phyloP scores from a whole-genome alignment of 202 grass and related monocot genomes.

The Saccharum hybrid region DNA sequence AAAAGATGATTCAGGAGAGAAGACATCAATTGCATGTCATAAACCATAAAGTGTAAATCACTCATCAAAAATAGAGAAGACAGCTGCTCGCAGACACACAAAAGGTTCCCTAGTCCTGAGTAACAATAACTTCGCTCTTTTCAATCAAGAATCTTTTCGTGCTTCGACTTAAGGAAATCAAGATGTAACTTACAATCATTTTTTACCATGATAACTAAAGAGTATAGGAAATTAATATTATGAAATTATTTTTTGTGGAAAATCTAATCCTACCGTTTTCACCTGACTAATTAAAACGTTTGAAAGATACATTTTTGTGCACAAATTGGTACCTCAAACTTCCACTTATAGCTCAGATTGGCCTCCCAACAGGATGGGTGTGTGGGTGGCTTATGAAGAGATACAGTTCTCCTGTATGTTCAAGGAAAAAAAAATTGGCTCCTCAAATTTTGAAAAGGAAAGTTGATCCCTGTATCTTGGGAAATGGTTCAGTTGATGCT shows the following conservation, averaged over 20 bases:
- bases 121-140: background rate
- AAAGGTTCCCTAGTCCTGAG: background rate
- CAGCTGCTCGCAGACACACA: background rate
- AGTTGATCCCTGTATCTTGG: no score
- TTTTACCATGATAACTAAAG: conserved; percentile 14
- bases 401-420: background rate
- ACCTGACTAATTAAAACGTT: background rate
- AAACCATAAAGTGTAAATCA: conserved; percentile 14
- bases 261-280: background rate
- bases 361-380: background rate
- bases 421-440: background rate
- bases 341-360: background rate
- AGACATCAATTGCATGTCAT: background rate
- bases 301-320: background rate
- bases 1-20: background rate
- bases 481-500: no score
- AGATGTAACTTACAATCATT: background rate
- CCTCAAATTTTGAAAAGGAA: background rate
- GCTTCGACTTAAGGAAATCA: background rate
- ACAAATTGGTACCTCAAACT: conserved; percentile 12
- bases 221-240: background rate
- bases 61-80: background rate
- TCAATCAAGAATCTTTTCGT: background rate
- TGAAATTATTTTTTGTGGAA: background rate
- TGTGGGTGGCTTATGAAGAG: background rate